These are phyloP conservation scores for Hypoxylon intermedium DNA, from an alignment of 495 filamentous ascomycete species.

Conservation along the genomic window DNA sequence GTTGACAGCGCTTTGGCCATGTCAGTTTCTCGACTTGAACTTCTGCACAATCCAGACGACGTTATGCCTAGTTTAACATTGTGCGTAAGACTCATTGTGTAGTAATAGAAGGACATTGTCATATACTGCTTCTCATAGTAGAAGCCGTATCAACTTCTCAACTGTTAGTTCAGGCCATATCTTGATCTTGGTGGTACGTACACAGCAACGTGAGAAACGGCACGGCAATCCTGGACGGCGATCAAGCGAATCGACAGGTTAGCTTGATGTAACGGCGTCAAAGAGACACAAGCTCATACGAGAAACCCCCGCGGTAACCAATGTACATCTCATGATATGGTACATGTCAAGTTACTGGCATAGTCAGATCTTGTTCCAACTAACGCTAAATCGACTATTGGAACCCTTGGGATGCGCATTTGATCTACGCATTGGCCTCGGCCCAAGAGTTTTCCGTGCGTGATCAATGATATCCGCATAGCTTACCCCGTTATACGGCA, in stretches of 20 bases:
- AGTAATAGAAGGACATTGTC: neutral
- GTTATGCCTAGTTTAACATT: neutral
- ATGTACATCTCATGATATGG: slow-evolving; percentile 17
- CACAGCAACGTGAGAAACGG: slow-evolving; percentile 1
- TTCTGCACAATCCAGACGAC: neutral
- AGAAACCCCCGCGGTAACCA: neutral
- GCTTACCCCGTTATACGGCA: slow-evolving; percentile 25
- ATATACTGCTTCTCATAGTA: neutral
- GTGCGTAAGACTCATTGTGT: neutral
- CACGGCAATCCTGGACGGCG: slow-evolving; percentile 42
- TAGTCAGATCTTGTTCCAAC: slow-evolving; percentile 32
- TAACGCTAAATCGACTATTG: slow-evolving; percentile 29
- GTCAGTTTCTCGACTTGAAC: slow-evolving; percentile 17
- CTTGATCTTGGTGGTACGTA: slow-evolving; percentile 1
- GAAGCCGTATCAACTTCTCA: neutral
- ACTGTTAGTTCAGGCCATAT: neutral
- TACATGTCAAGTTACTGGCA: slow-evolving; percentile 27
- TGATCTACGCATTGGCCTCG: slow-evolving; percentile 39
- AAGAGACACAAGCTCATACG: slow-evolving; percentile 17
- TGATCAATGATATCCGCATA: slow-evolving; percentile 34
- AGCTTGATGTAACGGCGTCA: slow-evolving; percentile 34
- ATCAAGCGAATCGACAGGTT: slow-evolving; percentile 46
- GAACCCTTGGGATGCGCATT: slow-evolving; percentile 15
- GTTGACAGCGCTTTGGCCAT: slow-evolving; percentile 27
- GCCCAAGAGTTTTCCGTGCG: slow-evolving; percentile 48